Conservation (phyloP, 1,139 yeast species). For the Geotrichum restrictum region DNA sequence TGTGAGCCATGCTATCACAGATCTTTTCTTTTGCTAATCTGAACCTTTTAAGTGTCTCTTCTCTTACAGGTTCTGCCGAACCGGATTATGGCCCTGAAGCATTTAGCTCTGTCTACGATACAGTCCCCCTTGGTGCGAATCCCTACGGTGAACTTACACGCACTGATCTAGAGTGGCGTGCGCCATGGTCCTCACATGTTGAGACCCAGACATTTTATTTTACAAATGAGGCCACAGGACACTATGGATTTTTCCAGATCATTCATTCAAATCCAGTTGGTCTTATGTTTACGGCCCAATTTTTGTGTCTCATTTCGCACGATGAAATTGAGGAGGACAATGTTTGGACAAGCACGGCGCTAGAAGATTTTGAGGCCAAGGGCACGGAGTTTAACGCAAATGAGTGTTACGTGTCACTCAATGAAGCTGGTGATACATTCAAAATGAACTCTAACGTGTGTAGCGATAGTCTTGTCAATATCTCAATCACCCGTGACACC, state of each 20-base stretch:
- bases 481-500: constrained; percentile 50
- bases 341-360: constrained; percentile 86
- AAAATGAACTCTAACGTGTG: constrained; percentile 62
- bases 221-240: constrained; percentile 56
- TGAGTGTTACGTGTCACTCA: constrained; percentile 55
- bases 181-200: constrained; percentile 79
- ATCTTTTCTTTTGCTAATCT: not conserved
- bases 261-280: constrained; percentile 92
- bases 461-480: constrained; percentile 68
- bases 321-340: constrained; percentile 47
- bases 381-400: constrained; percentile 83
- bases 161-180: constrained; percentile 69
- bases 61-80: constrained; percentile 94
- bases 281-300: constrained; percentile 87
- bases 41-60: constrained; percentile 53
- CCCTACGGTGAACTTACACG: constrained; percentile 54
- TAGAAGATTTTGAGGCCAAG: constrained; percentile 71
- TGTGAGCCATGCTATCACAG: not conserved
- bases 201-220: constrained; percentile 94
- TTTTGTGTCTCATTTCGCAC: constrained; percentile 77
- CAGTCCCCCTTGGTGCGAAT: constrained; percentile 49
- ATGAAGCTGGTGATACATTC: constrained; percentile 54
- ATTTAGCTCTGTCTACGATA: constrained; percentile 72
- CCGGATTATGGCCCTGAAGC: constrained; percentile 95
- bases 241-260: constrained; percentile 85